Evolutionary conservation across 805 yeast species (phyloP), one percentile per base, ranked within the genome.

Genomic region (Candida adriatica): DNA sequence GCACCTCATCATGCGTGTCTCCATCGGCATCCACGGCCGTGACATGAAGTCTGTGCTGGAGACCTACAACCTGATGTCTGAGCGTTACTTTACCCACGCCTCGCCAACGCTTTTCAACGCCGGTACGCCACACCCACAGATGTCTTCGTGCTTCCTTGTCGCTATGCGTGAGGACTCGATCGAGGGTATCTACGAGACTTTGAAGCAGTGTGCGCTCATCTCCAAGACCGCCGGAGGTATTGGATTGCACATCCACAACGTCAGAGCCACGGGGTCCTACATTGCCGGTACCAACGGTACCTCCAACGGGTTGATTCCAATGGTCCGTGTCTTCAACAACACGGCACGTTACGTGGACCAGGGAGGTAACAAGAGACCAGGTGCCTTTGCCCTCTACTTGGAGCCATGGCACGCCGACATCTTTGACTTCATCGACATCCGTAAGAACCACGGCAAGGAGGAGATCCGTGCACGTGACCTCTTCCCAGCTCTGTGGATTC

Each of bases 331-430:
- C 8, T 90, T 78, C 64, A 92, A 90, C 65, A 83, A 87, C 61
- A 87, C 97, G 16, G 97, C 98, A 14, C 75, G 96, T 48, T 92
- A 90, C 53, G 97, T 90, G 27, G 97, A 90, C 52, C 98, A 90
- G 66, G 98, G 98, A 41, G 97, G 97, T 34, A 90, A 90, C 62
- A 90, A 88, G 61, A 70, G 98, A 51, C 98, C 98, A 0, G 97
- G 97, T 40, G 98, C 98, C 2, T 83, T 92, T 58, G 96, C 96
- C 21, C 61, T 88, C 18, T 90, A 88, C 61, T 57, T 90, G 22
- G 98, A 90, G 63, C 97, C 98, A 35, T 90, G 98, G 98, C 98
- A 90, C 56, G 75, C 82, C 8, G 98, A 90, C 51, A 68, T 90
- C 20, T 82, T 86, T 57, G 95, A 84, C 37, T 81, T 90, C 52